These are phyloP conservation scores for Ophiostoma novo-ulmi DNA, from an alignment of 2,329 filamentous ascomycete genomes.

Conservation along the genomic window DNA sequence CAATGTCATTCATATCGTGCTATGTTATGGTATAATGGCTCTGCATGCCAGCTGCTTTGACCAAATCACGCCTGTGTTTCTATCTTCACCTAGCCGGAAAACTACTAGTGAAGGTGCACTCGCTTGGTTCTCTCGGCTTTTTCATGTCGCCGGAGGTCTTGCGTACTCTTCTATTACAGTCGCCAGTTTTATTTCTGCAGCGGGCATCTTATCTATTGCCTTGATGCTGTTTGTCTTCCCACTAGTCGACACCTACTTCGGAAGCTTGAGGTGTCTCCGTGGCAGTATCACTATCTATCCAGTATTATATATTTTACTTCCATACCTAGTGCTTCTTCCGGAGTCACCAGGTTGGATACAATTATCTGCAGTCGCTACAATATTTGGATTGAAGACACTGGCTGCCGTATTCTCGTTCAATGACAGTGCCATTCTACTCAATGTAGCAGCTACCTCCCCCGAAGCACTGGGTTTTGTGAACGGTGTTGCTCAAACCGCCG, in stretches of 20 bases:
- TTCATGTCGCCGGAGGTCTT: not conserved
- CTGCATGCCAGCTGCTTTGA: constrained; percentile 3
- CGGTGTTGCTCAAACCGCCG: not conserved
- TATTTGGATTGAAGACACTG: not conserved
- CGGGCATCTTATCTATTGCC: not conserved
- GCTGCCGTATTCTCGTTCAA: not conserved
- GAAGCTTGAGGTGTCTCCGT: not conserved
- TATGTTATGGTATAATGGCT: constrained; percentile 10
- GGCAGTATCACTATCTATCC: not conserved
- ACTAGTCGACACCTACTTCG: not conserved
- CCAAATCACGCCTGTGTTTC: not conserved
- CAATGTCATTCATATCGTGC: not conserved
- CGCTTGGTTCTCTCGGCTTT: not conserved
- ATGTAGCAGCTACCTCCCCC: not conserved
- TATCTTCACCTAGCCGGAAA: not conserved
- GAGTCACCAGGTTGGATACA: not conserved
- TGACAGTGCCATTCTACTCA: not conserved
- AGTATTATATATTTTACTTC: not conserved
- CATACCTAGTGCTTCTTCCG: not conserved
- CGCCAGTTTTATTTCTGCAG: not conserved
- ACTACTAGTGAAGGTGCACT: not conserved
- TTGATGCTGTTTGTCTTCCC: not conserved
- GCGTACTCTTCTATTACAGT: not conserved
- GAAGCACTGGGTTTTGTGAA: not conserved
- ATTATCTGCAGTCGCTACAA: not conserved